phyloP scores from a whole-genome alignment of 2,329 filamentous ascomycete genomes.

The Fusarium camptoceras region DNA sequence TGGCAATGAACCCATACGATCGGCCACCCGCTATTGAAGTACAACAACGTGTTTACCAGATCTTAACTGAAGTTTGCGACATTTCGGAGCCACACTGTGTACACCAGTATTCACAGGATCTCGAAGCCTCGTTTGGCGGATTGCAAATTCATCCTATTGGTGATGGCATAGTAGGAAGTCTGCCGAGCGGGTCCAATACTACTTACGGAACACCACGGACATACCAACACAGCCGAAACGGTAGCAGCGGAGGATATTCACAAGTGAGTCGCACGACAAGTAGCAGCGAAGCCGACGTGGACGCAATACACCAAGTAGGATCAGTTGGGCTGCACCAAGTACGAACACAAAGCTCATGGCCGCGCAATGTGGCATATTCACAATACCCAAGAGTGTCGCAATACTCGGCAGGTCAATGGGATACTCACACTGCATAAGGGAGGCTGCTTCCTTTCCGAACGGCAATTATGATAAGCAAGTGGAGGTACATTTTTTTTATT shows the following conservation, averaged over 20 bases:
- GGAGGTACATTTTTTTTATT: slow-evolving; percentile 12
- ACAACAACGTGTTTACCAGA: slow-evolving; percentile 63
- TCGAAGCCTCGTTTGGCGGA: slow-evolving; percentile 45
- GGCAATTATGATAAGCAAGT: slow-evolving; percentile 14
- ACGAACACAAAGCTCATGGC: slow-evolving; percentile 36
- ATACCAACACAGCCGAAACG: slow-evolving; percentile 48
- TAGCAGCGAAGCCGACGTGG: slow-evolving; percentile 47
- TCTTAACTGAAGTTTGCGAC: slow-evolving; percentile 61
- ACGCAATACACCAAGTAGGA: slow-evolving; percentile 39
- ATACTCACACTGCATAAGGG: slow-evolving; percentile 6
- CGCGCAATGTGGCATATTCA: slow-evolving; percentile 39
- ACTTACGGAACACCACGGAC: slow-evolving; percentile 48
- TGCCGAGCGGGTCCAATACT: slow-evolving; percentile 41
- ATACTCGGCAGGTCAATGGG: slow-evolving; percentile 41
- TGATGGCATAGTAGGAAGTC: slow-evolving; percentile 17
- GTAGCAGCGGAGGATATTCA: slow-evolving; percentile 53
- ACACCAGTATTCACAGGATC: slow-evolving; percentile 58
- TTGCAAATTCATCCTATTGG: slow-evolving; percentile 36
- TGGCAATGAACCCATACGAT: slow-evolving; percentile 62
- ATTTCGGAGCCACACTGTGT: slow-evolving; percentile 66
- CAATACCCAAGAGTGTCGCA: slow-evolving; percentile 26
- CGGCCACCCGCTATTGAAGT: slow-evolving; percentile 66
- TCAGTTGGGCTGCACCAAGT: slow-evolving; percentile 40
- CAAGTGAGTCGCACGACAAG: slow-evolving; percentile 50
- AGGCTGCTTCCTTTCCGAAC: slow-evolving; percentile 3